Base-by-base conservation (phyloP, 208 protist genomes). In the Eutreptiella sp. region DNA sequence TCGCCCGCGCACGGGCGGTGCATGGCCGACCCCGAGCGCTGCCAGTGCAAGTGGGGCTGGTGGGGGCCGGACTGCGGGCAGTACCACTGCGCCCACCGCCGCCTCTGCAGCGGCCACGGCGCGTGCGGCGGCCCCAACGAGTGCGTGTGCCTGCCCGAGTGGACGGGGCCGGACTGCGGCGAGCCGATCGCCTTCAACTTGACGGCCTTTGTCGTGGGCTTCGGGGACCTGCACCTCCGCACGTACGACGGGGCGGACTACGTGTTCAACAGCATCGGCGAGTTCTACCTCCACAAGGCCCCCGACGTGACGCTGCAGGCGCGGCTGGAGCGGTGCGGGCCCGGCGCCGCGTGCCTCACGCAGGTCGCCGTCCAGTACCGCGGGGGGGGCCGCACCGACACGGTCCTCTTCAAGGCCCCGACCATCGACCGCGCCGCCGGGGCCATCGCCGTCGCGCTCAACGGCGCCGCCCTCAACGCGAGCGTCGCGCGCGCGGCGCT, bases 221-320 rank as follows among this genome's bases (percentile, higher is more conserved):
- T 47, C 33, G 42, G 42, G 16, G 42, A 47, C 33, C 29, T 47
- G 14, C 42, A 47, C 42, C 16, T 47, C 0, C 29, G 42, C 29
- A 47, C 42, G 16, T 9, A 33, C 9, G 42, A 47, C 11, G 16
- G 16, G 29, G 28, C 16, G 4, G 16, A n/a, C 5, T 47, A 47
- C 16, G 16, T 29, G 9, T 47, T 47, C 16, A 47, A 47, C 11
- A 33, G 28, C 16, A 4, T 47, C 14, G 42, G 42, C 9, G 42
- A 47, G 42, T 47, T 47, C 33, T 47, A 47, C 16, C 33, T 47
- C 14, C 33, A 47, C 42, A 47, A 47, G 33, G 29, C 42, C 33
- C 0, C 1, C 16, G 42, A 47, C 11, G 29, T 47, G 1, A 0
- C 1, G 14, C 16, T 47, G 16, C 42, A 47, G 11, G 42, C 28